These are phyloP conservation scores for Zarea fungicola DNA, from an alignment of 2,329 filamentous ascomycete species.

Conservation along the genomic window DNA sequence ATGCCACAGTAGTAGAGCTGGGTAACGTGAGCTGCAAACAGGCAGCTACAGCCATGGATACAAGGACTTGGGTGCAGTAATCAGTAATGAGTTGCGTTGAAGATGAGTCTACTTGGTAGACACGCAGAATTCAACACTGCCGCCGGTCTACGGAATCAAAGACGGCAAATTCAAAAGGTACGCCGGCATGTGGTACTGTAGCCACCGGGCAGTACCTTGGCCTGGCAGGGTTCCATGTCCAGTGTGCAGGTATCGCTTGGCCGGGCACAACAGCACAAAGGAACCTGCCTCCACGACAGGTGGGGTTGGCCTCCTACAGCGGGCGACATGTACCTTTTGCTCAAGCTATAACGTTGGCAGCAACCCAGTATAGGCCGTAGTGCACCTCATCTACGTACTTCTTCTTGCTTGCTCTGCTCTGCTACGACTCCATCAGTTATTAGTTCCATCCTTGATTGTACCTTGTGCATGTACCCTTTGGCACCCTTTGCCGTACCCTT, in stretches of 20 bases:
- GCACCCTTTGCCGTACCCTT: background rate
- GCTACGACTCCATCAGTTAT: background rate
- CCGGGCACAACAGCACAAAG: background rate
- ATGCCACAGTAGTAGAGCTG: too few species aligned
- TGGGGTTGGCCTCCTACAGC: slow-evolving; percentile 4
- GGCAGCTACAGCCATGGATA: background rate
- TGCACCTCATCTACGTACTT: background rate
- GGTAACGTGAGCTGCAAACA: background rate
- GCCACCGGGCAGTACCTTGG: too few species aligned
- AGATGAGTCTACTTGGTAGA: too few species aligned
- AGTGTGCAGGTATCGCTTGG: background rate
- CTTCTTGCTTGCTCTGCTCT: background rate
- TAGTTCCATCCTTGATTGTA: background rate
- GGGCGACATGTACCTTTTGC: slow-evolving; percentile 4
- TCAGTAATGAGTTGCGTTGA: too few species aligned
- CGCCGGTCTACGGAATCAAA: too few species aligned
- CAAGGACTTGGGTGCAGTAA: background rate
- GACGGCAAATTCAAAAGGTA: too few species aligned
- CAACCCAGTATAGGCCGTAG: too few species aligned
- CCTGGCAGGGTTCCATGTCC: background rate
- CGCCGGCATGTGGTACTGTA: too few species aligned
- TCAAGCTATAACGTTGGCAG: too few species aligned
- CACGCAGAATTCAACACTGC: too few species aligned
- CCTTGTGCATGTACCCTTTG: background rate
- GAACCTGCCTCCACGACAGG: background rate